Percentiles rank a stretch among this genome's conserved stretches.
phyloP scores from a whole-genome alignment of 2,329 filamentous ascomycete genomes.

The Seiridium unicorne region DNA sequence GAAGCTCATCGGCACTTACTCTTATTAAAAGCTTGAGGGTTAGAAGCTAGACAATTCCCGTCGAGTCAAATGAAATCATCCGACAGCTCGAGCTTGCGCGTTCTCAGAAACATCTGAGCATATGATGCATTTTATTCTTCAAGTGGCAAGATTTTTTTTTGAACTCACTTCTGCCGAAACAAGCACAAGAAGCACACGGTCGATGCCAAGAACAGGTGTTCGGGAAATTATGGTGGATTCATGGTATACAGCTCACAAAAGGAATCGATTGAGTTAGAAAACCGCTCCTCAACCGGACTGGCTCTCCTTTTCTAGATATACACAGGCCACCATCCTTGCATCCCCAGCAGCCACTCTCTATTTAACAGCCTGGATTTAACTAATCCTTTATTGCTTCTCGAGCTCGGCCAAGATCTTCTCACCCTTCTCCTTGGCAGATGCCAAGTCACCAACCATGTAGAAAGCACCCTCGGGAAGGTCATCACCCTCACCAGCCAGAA shows the following conservation, averaged over 20 bases:
- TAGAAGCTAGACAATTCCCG: too few relatives aligned
- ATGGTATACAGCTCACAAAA: slow-evolving; percentile 63
- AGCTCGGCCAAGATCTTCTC: slow-evolving; percentile 99
- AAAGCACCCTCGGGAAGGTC: slow-evolving; percentile 89
- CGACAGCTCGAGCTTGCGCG: too few relatives aligned
- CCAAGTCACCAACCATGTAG: slow-evolving; percentile 99
- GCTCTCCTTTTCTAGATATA: slow-evolving; percentile 56
- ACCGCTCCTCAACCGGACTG: slow-evolving; percentile 42
- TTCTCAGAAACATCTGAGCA: too few relatives aligned
- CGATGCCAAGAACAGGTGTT: too few relatives aligned
- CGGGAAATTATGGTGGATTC: slow-evolving; percentile 47
- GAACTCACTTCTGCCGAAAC: too few relatives aligned
- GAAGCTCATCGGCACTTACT: too few relatives aligned
- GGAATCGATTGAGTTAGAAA: slow-evolving; percentile 55
- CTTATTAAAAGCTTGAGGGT: too few relatives aligned
- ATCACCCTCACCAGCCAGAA: slow-evolving; percentile 92
- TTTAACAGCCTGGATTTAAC: slow-evolving; percentile 20
- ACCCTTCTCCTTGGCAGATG: slow-evolving; percentile 91
- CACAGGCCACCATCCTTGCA: slow-evolving; percentile 43
- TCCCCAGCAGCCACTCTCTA: slow-evolving; percentile 27
- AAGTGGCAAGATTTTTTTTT: too few relatives aligned
- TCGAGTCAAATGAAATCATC: too few relatives aligned
- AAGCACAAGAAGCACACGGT: too few relatives aligned
- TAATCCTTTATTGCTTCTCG: slow-evolving; percentile 55
- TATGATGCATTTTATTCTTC: too few relatives aligned